phyloP scores from a whole-genome alignment of 129 eudicot genomes.

The Apium graveolens region DNA sequence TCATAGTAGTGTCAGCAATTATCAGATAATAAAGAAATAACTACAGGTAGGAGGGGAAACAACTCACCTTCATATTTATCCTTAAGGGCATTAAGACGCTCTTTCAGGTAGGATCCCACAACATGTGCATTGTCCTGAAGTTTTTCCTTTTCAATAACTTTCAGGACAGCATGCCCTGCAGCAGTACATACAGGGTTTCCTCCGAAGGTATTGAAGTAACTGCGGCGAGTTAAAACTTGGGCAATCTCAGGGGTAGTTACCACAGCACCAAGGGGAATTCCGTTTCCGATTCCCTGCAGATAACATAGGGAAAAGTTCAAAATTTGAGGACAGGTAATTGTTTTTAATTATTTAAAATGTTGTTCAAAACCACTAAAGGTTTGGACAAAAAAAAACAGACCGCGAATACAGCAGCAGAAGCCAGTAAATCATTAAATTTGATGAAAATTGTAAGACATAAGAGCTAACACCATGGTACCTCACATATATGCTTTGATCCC shows the following conservation, averaged over 20 bases:
- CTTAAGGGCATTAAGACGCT: conserved; percentile 45
- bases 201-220: conserved; percentile 71
- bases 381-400: neutral
- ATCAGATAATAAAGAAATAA: neutral
- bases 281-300: conserved; percentile 84
- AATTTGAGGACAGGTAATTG: neutral
- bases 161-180: conserved; percentile 63
- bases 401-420: neutral
- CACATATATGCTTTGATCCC: neutral
- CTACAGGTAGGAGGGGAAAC: neutral
- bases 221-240: conserved; percentile 52
- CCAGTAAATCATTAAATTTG: neutral
- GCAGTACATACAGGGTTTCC: conserved; percentile 74
- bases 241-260: conserved; percentile 92
- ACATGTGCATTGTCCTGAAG: conserved; percentile 63
- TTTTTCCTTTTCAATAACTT: conserved; percentile 59
- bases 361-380: neutral
- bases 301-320: neutral
- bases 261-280: conserved; percentile 90
- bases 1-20: neutral
- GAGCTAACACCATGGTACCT: neutral
- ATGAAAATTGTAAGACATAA: neutral
- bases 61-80: conserved; percentile 48
- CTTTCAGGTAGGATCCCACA: conserved; percentile 50
- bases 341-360: neutral